A percentile compares a stretch with the other conserved stretches of the same genome.
Evolutionary conservation across 2,329 filamentous ascomycete species (phyloP).

Genomic region (Calonectria multiphialidica): DNA sequence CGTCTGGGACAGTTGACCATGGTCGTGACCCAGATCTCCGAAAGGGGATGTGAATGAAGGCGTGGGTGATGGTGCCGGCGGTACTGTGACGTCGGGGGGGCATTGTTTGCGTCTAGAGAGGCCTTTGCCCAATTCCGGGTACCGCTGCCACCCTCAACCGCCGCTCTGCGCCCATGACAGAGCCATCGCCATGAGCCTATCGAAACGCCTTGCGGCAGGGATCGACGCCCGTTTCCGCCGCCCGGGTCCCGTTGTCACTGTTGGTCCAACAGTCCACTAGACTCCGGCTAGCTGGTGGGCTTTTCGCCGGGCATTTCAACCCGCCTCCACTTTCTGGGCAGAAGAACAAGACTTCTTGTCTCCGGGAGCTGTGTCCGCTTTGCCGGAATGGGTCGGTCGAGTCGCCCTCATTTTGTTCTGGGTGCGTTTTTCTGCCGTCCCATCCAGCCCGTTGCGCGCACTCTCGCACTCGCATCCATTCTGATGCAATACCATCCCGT

Average conservation of each 20-base stretch:
- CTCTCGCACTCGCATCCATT: constrained; percentile 2
- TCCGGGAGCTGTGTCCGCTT: background rate
- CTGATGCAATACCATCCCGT: background rate
- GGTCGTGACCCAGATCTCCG: background rate
- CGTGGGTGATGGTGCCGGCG: background rate
- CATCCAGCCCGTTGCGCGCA: background rate
- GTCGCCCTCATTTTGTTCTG: background rate
- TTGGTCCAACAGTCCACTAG: constrained; percentile 10
- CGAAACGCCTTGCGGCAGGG: constrained; percentile 47
- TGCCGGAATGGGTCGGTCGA: constrained; percentile 8
- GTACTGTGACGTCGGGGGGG: constrained; percentile 1
- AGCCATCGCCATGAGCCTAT: constrained; percentile 46
- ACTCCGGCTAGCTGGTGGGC: constrained; percentile 9
- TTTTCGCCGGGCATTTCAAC: constrained; percentile 23
- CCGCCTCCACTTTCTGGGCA: constrained; percentile 14
- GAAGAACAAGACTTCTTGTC: background rate
- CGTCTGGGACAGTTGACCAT: background rate
- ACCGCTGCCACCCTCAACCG: background rate
- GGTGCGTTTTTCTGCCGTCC: background rate
- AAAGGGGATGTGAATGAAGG: background rate
- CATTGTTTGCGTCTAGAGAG: background rate
- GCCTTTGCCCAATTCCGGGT: constrained; percentile 7
- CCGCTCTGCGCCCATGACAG: constrained; percentile 32
- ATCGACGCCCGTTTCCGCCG: constrained; percentile 28
- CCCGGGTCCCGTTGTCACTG: background rate